phyloP scores from a whole-genome alignment of 2,329 filamentous ascomycete genomes.

The Zymoseptoria brevis region DNA sequence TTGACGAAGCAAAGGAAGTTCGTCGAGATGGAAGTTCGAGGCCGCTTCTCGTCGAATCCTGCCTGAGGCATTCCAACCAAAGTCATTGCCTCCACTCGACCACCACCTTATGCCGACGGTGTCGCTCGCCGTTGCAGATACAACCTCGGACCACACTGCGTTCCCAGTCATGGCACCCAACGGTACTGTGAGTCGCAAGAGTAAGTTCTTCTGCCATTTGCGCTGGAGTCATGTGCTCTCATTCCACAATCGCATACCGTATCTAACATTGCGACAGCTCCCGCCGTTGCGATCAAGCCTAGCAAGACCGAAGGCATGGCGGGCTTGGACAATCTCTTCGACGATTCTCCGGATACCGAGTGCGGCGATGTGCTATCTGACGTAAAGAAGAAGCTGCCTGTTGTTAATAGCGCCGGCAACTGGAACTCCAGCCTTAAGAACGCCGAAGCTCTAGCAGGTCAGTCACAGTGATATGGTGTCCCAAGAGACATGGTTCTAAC shows the following conservation, averaged over 20 bases:
- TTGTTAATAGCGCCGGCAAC: constrained; percentile 27
- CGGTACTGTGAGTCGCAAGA: constrained; percentile 25
- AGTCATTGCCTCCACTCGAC: neutral
- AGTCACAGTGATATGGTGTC: neutral
- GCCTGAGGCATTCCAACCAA: neutral
- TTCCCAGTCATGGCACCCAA: constrained; percentile 24
- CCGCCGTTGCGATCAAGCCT: constrained; percentile 7
- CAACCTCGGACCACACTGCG: neutral
- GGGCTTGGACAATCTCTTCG: constrained; percentile 25
- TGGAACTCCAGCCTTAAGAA: constrained; percentile 27
- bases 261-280: neutral
- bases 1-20: neutral
- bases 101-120: neutral
- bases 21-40: neutral
- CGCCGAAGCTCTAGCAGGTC: constrained; percentile 11
- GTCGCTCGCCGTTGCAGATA: neutral
- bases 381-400: constrained; percentile 23
- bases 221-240: constrained; percentile 7
- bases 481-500: neutral
- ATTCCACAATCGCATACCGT: constrained; percentile 12
- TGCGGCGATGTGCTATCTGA: constrained; percentile 20
- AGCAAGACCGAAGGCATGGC: constrained; percentile 17
- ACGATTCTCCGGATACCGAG: constrained; percentile 20
- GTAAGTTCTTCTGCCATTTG: constrained; percentile 12
- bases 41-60: neutral